Base-by-base conservation (phyloP, 2,329 filamentous ascomycete genomes). In the Emergomyces africanus region DNA sequence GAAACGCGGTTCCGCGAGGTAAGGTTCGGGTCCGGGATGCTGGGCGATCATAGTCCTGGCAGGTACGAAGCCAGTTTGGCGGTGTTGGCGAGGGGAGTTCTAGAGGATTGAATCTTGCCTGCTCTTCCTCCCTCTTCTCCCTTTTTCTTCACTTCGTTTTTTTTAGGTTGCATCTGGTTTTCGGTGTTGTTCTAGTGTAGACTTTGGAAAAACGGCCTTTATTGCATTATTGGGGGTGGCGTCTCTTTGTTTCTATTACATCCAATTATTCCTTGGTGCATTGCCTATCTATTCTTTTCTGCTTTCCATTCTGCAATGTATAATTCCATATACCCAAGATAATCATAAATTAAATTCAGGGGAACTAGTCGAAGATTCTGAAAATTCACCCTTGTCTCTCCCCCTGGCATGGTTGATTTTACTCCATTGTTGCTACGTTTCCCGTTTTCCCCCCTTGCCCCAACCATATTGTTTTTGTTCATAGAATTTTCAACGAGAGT, bases 31-130 rank as follows among this genome's bases (percentile, higher is more conserved):
- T 81, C 83, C 28, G 84, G 85, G 53, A 89, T 90, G 85, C 75
- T 91, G 71, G 79, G 83, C 61, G 88, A 91, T 69, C 88, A 91
- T 68, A 89, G 83, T 63, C 88, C 88, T 2, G 86, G 82, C 30
- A 78, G 83, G 64, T 91, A 91, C 68, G 88, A 90, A 71, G 80
- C 82, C 61, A 84, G 83, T 60, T 71, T 91, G 65, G 81, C 82
- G 59, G 81, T 82, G 61, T 74, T 90, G 68, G 72, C 73, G 61
- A 66, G 73, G 68, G 74, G 71, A 62, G 71, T 74, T 71, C 66
- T 75, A 65, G 76, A 73, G 66, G 72, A 71, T 66, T 74, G 65
- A 69, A 46, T 33, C 9, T n/a, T 30, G 3, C 23, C 30, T 15
- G 48, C 5, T 35, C 25, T 18, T 41, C 23, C 20, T 44, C 44